These are phyloP conservation scores for Aspergillus pseudoviridinutans DNA, from an alignment of 2,329 filamentous ascomycete genomes.

Conservation along the genomic window DNA sequence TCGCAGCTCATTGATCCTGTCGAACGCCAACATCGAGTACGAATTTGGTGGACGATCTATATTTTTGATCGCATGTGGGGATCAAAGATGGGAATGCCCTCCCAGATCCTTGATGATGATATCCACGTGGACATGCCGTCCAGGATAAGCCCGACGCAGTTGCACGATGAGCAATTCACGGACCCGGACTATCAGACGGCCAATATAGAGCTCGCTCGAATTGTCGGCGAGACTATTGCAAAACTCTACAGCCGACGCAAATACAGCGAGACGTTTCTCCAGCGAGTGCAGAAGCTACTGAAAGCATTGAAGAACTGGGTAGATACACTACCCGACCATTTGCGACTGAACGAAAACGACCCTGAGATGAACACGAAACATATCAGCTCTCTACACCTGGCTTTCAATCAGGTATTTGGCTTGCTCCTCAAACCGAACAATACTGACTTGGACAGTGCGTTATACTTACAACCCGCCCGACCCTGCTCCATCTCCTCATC, in stretches of 20 bases:
- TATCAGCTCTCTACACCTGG: constrained; percentile 33
- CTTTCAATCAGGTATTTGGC: constrained; percentile 30
- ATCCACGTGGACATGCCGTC: constrained; percentile 41
- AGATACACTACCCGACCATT: constrained; percentile 32
- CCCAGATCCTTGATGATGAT: constrained; percentile 48
- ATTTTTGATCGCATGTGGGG: constrained; percentile 46
- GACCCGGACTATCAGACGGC: constrained; percentile 36
- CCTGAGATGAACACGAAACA: constrained; percentile 31
- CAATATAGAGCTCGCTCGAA: constrained; percentile 35
- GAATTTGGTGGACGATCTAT: constrained; percentile 40
- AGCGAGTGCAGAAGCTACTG: constrained; percentile 38
- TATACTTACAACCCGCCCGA: constrained; percentile 37
- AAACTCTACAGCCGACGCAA: constrained; percentile 34
- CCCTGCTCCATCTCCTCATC: constrained; percentile 37
- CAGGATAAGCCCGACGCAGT: constrained; percentile 23
- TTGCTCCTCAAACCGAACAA: neutral
- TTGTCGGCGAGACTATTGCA: constrained; percentile 34
- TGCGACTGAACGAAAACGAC: constrained; percentile 31
- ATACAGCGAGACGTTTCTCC: constrained; percentile 36
- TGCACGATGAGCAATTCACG: constrained; percentile 35
- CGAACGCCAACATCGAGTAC: constrained; percentile 37
- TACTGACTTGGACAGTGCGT: constrained; percentile 25
- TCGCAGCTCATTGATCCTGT: constrained; percentile 34
- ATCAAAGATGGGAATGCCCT: constrained; percentile 47
- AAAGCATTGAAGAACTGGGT: constrained; percentile 38